phyloP scores from a whole-genome alignment of 2,329 filamentous ascomycete species.

The Alternaria alternata region DNA sequence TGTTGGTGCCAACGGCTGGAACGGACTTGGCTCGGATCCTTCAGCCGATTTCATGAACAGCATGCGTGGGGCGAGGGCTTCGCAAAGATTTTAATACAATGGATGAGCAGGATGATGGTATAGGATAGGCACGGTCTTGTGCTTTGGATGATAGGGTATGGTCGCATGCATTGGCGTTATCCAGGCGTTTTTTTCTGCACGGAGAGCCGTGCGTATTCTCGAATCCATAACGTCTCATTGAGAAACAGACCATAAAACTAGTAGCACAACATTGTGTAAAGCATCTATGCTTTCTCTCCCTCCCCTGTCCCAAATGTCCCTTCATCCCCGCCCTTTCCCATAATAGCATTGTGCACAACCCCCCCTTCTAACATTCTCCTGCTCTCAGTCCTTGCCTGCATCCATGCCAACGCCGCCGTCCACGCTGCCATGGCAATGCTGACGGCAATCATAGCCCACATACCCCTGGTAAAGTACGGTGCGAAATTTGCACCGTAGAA shows the following conservation, averaged over 20 bases:
- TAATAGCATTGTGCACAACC: background rate
- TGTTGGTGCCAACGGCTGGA: constrained; percentile 60
- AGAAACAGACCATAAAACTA: background rate
- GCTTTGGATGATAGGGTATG: constrained; percentile 1
- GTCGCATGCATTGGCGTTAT: constrained; percentile 6
- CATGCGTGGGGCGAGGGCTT: constrained; percentile 69
- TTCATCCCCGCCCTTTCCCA: constrained; percentile 1
- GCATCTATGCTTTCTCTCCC: background rate
- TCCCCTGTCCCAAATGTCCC: background rate
- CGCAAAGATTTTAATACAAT: constrained; percentile 38
- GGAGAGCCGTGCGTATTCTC: background rate
- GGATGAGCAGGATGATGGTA: constrained; percentile 30
- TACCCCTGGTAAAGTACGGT: constrained; percentile 72
- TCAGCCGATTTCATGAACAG: constrained; percentile 92
- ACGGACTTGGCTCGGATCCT: constrained; percentile 69
- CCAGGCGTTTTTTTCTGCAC: constrained; percentile 1
- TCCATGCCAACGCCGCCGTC: constrained; percentile 63
- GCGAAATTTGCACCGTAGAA: constrained; percentile 74
- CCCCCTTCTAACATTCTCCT: constrained; percentile 29
- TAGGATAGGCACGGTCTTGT: background rate
- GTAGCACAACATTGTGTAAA: background rate
- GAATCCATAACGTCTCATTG: background rate
- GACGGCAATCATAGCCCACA: constrained; percentile 76
- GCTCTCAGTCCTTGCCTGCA: constrained; percentile 53
- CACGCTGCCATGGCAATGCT: constrained; percentile 68